Conservation (phyloP, 2,329 filamentous ascomycete genomes). For the Calonectria fujianensis region DNA sequence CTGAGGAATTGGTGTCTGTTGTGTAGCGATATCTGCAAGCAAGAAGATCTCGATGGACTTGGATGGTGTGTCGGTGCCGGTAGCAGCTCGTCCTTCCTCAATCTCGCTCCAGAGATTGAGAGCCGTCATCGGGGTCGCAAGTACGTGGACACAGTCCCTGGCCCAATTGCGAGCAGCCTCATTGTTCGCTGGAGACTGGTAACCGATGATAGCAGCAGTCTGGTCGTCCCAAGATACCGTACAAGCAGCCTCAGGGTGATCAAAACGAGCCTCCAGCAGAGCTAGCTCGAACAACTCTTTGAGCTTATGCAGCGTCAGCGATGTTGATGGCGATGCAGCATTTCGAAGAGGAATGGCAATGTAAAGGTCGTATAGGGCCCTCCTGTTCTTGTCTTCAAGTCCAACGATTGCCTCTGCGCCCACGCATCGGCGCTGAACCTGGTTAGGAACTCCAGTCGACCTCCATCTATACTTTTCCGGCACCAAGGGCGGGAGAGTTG, state of each 20-base stretch:
- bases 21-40: slow-evolving; percentile 1
- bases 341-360: slow-evolving; percentile 9
- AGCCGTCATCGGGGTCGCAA: slow-evolving; percentile 9
- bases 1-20: slow-evolving; percentile 5
- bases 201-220: slow-evolving; percentile 9
- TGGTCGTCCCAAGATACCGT: slow-evolving; percentile 1
- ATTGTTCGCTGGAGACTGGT: slow-evolving; percentile 3
- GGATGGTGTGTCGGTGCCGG: slow-evolving; percentile 5
- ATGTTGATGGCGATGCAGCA: slow-evolving; percentile 8
- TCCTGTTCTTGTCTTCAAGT: slow-evolving; percentile 8
- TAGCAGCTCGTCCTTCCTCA: slow-evolving; percentile 1
- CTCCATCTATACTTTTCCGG: slow-evolving; percentile 11
- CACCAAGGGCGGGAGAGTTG: slow-evolving; percentile 3
- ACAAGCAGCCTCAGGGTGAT: slow-evolving; percentile 2
- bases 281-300: slow-evolving; percentile 9
- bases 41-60: slow-evolving; percentile 10
- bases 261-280: slow-evolving; percentile 6
- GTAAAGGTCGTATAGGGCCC: slow-evolving; percentile 8
- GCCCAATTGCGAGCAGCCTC: slow-evolving; percentile 9
- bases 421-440: slow-evolving; percentile 6
- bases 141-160: slow-evolving; percentile 9
- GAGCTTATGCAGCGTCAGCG: slow-evolving; percentile 5
- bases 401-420: slow-evolving; percentile 8
- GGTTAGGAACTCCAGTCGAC: slow-evolving; percentile 5
- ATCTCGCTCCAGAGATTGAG: slow-evolving; percentile 7